These are phyloP conservation scores for Ajuga chamaepitys DNA, from an alignment of 257 asterid species.

Conservation along the genomic window DNA sequence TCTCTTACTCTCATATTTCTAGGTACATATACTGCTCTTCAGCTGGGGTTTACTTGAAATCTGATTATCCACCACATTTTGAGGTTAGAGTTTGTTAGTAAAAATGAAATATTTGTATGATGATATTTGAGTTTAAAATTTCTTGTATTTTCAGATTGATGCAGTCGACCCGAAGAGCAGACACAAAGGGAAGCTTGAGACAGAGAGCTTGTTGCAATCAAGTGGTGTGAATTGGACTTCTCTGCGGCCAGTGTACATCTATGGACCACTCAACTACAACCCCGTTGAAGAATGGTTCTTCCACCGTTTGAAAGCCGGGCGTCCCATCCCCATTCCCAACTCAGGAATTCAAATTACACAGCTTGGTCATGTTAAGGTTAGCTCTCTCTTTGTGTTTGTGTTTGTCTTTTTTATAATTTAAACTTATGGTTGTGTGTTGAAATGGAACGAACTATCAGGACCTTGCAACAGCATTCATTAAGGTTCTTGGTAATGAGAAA, in stretches of 20 bases:
- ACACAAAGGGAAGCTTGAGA: constrained; percentile 98
- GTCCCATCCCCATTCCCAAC: constrained; percentile 89
- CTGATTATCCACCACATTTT: constrained; percentile 14
- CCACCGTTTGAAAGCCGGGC: constrained; percentile 95
- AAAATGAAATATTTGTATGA: no score
- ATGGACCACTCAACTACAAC: constrained; percentile 93
- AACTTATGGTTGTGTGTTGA: no score
- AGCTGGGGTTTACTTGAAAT: constrained; percentile 19
- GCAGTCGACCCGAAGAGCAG: constrained; percentile 99
- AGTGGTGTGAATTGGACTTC: constrained; percentile 86
- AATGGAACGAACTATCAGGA: constrained; percentile 60
- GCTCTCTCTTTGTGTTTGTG: not conserved
- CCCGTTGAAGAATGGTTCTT: constrained; percentile 99
- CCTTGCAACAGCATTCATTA: constrained; percentile 72
- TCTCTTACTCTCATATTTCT: not conserved
- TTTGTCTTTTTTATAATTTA: no score
- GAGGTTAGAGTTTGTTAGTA: constrained; percentile 1
- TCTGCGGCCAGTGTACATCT: constrained; percentile 88
- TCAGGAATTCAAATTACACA: constrained; percentile 89
- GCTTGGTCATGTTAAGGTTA: constrained; percentile 96
- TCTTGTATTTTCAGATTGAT: constrained; percentile 39
- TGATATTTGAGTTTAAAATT: not conserved
- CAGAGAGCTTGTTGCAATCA: constrained; percentile 68
- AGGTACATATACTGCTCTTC: constrained; percentile 24
- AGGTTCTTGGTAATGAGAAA: constrained; percentile 88